Evolutionary conservation across 768 basidiomycete genomes (phyloP), one percentile per base, ranked within the genome.

Genomic region (Podaxis rugospora): DNA sequence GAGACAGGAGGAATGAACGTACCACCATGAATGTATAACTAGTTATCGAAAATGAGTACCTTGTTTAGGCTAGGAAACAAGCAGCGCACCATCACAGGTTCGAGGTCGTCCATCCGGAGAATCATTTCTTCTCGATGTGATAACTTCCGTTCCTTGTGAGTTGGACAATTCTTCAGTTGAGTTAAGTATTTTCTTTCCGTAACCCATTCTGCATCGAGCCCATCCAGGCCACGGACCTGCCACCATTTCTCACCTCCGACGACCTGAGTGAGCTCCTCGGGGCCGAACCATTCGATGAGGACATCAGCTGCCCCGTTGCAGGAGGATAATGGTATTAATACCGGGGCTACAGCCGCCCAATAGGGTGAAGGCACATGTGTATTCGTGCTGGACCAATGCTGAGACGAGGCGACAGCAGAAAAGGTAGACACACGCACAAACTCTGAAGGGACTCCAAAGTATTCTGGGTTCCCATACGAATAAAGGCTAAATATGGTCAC

Each of bases 211-310:
- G 75, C 83, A 62, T 90, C 88, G 1, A 90, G 74, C 1, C 89
- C 89, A 57, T 83, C 80, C 32, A 89, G 72, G 5, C 87, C 87
- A 42, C 89, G 80, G 35, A 91, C 85, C 72, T 92, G 90, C 92
- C 90, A 92, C 92, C 90, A 93, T 59, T 85, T 78, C 59, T 84
- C 83, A 2, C 90, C 92, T 27, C 92, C 92, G 9, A 89, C 86
- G 13, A 90, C 82, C 28, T 77, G 71, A 67, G 83, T 80, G 28
- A 91, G 80, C 63, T 87, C 83, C 35, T 89, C 84, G 0, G 88
- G 85, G 1, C 89, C 88, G 57, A 92, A 85, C 76, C 86, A 89
- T 55, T 84, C 73, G 46, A 89, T 83, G 21, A 93, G 75, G n/a
- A 78, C 63, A 57, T 87, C 84, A n/a, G 89, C 88, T 1, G 88